A percentile compares a stretch with the other conserved stretches of the same genome.
phyloP scores from a whole-genome alignment of 2,329 filamentous ascomycete genomes.

The Pestalotiopsis sp. region DNA sequence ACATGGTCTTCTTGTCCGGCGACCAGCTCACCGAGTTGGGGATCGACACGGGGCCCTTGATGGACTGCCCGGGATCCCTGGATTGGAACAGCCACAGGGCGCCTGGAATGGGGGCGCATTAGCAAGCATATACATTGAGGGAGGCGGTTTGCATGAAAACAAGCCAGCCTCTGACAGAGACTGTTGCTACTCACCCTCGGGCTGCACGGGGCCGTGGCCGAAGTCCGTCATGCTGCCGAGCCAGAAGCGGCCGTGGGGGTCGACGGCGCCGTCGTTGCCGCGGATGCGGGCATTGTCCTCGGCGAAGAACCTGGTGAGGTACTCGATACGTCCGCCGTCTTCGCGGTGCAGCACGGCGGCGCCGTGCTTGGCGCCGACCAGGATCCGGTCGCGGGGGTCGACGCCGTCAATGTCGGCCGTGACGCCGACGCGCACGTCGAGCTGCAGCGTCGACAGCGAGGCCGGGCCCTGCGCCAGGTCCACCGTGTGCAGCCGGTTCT shows the following conservation, averaged over 20 bases:
- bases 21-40: slow-evolving; percentile 88
- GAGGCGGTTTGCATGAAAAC: slow-evolving; percentile 4
- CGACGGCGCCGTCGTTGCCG: slow-evolving; percentile 81
- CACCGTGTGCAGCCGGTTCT: slow-evolving; percentile 71
- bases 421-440: slow-evolving; percentile 59
- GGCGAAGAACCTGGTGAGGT: slow-evolving; percentile 48
- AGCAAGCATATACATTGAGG: neutral
- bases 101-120: slow-evolving; percentile 44
- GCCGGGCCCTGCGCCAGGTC: slow-evolving; percentile 62
- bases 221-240: slow-evolving; percentile 84
- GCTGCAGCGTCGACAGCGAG: slow-evolving; percentile 61
- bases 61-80: slow-evolving; percentile 58
- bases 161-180: neutral
- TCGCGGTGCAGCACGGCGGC: slow-evolving; percentile 73
- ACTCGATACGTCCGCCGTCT: slow-evolving; percentile 43
- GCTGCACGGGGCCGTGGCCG: slow-evolving; percentile 54
- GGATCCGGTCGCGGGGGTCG: slow-evolving; percentile 63
- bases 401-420: slow-evolving; percentile 77
- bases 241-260: slow-evolving; percentile 81
- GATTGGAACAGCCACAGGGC: slow-evolving; percentile 71
- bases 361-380: slow-evolving; percentile 79
- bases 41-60: slow-evolving; percentile 65
- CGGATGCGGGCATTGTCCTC: slow-evolving; percentile 54
- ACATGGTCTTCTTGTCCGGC: slow-evolving; percentile 69
- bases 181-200: slow-evolving; percentile 50